A percentile compares a stretch with the other conserved stretches of the same genome.
These are phyloP conservation scores for Hordeum pubiflorum DNA, from an alignment of 202 grass and related monocot genomes.

Conservation along the genomic window DNA sequence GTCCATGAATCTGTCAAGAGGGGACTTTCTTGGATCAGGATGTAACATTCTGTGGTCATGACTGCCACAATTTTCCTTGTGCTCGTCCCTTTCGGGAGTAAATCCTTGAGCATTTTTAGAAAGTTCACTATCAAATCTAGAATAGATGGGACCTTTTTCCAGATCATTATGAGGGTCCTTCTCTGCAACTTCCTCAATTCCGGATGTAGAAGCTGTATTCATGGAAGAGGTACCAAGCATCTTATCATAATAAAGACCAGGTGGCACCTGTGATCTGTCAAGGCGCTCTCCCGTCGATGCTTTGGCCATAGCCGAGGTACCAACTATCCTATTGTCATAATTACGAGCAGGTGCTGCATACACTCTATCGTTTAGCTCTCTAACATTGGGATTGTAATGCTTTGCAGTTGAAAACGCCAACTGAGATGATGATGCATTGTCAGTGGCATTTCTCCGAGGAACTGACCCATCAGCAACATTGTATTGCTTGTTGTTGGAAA, in stretches of 20 bases:
- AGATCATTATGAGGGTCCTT: constrained; percentile 18
- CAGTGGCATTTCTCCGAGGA: constrained; percentile 42
- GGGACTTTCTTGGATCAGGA: constrained; percentile 41
- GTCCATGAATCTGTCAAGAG: constrained; percentile 48
- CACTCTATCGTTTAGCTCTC: constrained; percentile 24
- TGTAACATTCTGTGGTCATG: constrained; percentile 15
- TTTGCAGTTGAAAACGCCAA: constrained; percentile 41
- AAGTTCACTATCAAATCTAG: constrained; percentile 38
- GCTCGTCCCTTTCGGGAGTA: constrained; percentile 12
- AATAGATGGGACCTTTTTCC: constrained; percentile 29
- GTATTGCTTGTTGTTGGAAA: constrained; percentile 54
- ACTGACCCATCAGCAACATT: constrained; percentile 35
- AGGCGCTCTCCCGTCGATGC: constrained; percentile 6
- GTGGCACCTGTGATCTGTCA: constrained; percentile 15
- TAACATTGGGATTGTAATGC: constrained; percentile 41
- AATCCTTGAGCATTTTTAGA: constrained; percentile 12
- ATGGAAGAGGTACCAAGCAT: constrained; percentile 5
- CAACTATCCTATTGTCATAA: constrained; percentile 29
- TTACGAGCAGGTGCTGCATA: constrained; percentile 20
- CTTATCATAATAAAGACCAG: constrained; percentile 18
- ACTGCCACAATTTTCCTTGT: constrained; percentile 41
- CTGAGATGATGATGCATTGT: constrained; percentile 60
- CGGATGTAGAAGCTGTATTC: constrained; percentile 19
- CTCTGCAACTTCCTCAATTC: constrained; percentile 28
- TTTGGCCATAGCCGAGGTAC: constrained; percentile 15